Evolutionary conservation across 1,139 yeast genomes (phyloP), one percentile per base, ranked within the genome.

Genomic region (Taphrina confusa): DNA sequence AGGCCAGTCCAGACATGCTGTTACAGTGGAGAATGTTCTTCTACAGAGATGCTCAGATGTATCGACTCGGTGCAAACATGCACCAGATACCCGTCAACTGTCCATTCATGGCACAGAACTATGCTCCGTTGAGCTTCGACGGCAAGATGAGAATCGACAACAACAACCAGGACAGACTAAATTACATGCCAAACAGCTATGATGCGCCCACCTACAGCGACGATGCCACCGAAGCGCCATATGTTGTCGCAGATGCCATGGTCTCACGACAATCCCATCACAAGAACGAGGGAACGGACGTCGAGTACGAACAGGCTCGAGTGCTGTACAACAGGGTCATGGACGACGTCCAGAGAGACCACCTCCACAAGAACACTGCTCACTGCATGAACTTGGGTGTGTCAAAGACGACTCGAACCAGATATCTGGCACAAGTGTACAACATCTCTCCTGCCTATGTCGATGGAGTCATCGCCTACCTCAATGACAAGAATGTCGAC

Each of bases 141-240:
- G 97, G 97, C 72, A 79, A 82, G 57, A 85, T 88, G 94, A 76
- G 75, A 64, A 89, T 88, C 59, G 83, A 87, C 71, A 45, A 42
- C 50, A 91, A 91, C 80, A 81, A 85, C 73, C 97, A 97, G 57
- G 74, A 82, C 62, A 80, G 82, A 69, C 96, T 97, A 72, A 89
- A 89, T 69, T 76, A 76, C 68, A 23, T 33, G 42, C 59, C 59
- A 22, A 54, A 54, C 59, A 44, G 51, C 45, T 54, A 54, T 36
- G 51, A 54, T 36, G 25, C 31, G 9, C 59, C 59, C 8, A 33
- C 23, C 18, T 54, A 28, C 44, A 31, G 51, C 25, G 39, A 42
- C 23, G 25, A 37, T 11, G 51, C 40, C 18, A 34, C 50, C 23
- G 50, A 54, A 45, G 16, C 40, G 6, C 51, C 59, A 2, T 42